phyloP scores from a whole-genome alignment of 345 rosid genomes.

The Pugionium cornutum region DNA sequence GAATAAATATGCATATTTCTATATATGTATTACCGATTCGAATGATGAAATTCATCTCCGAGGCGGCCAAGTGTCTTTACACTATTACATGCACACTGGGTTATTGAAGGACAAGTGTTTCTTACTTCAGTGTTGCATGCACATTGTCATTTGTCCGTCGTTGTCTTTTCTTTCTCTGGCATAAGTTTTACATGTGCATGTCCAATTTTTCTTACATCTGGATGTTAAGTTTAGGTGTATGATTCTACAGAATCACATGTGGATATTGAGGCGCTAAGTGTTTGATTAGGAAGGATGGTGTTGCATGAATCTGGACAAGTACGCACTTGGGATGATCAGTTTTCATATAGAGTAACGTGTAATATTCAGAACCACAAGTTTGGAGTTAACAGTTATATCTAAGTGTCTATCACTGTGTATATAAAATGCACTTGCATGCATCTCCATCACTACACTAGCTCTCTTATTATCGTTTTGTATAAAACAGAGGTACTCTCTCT shows the following conservation, averaged over 20 bases:
- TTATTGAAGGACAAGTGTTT: slow-evolving; percentile 20
- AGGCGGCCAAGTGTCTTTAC: slow-evolving; percentile 17
- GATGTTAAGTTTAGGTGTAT: slow-evolving; percentile 18
- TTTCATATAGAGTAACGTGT: slow-evolving; percentile 7
- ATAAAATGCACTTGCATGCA: slow-evolving; percentile 23
- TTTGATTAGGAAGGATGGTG: background rate
- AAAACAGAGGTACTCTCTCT: slow-evolving; percentile 9
- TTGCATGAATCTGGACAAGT: slow-evolving; percentile 16
- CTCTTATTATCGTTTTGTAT: background rate
- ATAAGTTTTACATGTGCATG: slow-evolving; percentile 16
- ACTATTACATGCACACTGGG: slow-evolving; percentile 5
- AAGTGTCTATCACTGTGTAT: slow-evolving; percentile 15
- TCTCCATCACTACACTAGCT: slow-evolving; percentile 5
- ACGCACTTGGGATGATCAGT: background rate
- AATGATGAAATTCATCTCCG: background rate
- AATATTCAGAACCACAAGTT: slow-evolving; percentile 20
- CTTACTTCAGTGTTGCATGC: slow-evolving; percentile 9
- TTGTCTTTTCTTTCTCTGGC: background rate
- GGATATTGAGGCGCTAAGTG: slow-evolving; percentile 16
- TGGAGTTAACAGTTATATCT: slow-evolving; percentile 1
- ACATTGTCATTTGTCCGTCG: background rate
- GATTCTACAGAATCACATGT: slow-evolving; percentile 27
- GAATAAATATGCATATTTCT: background rate
- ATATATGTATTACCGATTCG: background rate
- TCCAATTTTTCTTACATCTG: slow-evolving; percentile 15